A percentile compares a stretch with the other conserved stretches of the same genome.
Evolutionary conservation across 306 rosid genomes (phyloP).

Genomic region (Vigna radiata): DNA sequence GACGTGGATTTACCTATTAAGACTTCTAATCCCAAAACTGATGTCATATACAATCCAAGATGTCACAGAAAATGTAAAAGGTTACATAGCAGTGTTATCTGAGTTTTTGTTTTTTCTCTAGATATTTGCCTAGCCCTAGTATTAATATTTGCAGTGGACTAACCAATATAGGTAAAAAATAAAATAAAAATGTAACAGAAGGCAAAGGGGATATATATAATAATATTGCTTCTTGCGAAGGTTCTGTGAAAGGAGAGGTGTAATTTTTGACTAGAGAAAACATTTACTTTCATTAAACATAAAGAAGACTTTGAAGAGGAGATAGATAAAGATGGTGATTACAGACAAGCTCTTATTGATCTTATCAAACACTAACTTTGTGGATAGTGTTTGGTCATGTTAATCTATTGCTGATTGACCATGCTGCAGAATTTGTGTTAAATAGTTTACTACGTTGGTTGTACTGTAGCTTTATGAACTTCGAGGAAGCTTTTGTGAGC

Average conservation of each 20-base stretch:
- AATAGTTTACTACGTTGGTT: slow-evolving; percentile 2
- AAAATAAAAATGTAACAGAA: neutral
- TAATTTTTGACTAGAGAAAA: neutral
- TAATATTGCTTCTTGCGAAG: slow-evolving; percentile 9
- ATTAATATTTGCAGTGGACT: neutral
- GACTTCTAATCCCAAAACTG: neutral
- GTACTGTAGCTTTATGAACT: neutral
- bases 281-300: slow-evolving; percentile 2
- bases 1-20: neutral
- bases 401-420: neutral
- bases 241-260: neutral
- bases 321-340: neutral
- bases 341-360: neutral
- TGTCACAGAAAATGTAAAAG: neutral
- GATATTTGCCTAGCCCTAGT: neutral
- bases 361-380: neutral
- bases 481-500: slow-evolving; percentile 5
- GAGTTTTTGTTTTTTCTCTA: neutral
- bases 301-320: neutral
- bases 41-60: neutral
- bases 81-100: neutral
- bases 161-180: neutral
- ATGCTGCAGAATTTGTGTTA: slow-evolving; percentile 5
- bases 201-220: neutral
- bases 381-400: neutral